These are phyloP conservation scores for Cicer judaicum DNA, from an alignment of 306 rosid species.

Conservation along the genomic window DNA sequence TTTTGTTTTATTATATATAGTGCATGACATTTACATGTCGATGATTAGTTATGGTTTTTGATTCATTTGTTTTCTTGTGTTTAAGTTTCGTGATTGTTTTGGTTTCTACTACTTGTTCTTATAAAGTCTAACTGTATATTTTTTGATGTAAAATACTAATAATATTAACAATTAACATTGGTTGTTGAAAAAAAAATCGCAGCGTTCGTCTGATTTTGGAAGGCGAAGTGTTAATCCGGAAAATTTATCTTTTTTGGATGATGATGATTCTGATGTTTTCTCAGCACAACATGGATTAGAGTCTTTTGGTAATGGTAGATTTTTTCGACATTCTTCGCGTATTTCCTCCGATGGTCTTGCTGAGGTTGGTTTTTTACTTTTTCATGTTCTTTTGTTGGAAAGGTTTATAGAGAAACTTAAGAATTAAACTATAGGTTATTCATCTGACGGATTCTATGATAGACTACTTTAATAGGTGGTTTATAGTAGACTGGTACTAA, in stretches of 20 bases:
- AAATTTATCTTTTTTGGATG: slow-evolving; percentile 60
- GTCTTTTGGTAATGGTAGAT: slow-evolving; percentile 57
- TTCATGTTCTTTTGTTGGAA: slow-evolving; percentile 8
- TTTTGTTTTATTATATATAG: slow-evolving; percentile 12
- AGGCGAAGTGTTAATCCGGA: slow-evolving; percentile 66
- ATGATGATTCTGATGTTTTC: slow-evolving; percentile 70
- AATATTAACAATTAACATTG: no score
- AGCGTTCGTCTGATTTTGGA: slow-evolving; percentile 73
- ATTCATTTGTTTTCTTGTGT: neutral
- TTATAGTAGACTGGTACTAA: no score
- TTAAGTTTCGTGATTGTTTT: slow-evolving; percentile 39
- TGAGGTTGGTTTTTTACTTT: slow-evolving; percentile 59
- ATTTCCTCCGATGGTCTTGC: slow-evolving; percentile 74
- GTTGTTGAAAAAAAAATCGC: slow-evolving; percentile 5
- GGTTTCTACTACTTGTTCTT: slow-evolving; percentile 23
- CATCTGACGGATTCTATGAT: no score
- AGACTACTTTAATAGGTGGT: no score
- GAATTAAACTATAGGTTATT: neutral
- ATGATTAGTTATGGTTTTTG: slow-evolving; percentile 5
- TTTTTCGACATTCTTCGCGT: slow-evolving; percentile 64
- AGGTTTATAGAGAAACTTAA: neutral
- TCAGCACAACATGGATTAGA: slow-evolving; percentile 54
- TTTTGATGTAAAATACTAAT: slow-evolving; percentile 4
- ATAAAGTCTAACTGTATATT: slow-evolving; percentile 14
- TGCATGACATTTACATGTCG: neutral